Evolutionary conservation across 768 basidiomycete genomes (phyloP), one percentile per base, ranked within the genome.

Genomic region (Tremella mesenterica): DNA sequence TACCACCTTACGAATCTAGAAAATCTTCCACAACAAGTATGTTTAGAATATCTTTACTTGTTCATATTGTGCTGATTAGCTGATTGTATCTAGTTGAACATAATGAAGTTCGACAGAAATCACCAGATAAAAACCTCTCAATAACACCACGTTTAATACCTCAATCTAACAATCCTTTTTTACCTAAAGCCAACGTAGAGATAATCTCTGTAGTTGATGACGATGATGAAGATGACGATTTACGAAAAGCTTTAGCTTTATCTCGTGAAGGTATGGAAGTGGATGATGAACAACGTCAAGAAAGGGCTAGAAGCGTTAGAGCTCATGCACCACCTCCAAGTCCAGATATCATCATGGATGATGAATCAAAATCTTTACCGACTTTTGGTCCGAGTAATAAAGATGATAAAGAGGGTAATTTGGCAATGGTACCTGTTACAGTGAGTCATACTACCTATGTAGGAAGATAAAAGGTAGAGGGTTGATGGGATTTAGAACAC

Each of bases 311-410:
- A 28, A 60, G 57, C 23, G 53, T 65, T 3, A 47, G 66, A 45
- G 66, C 66, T 27, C 61, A 60, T 12, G 61, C 57, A 10, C 66
- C 66, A 6, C 66, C 66, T 6, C 66, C 66, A 4, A 63, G 61
- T 39, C 66, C 66, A 0, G 52, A 63, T 2, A 41, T 34, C 27
- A 52, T 57, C 2, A 46, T 25, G 30, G 47, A 52, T 3, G 54
- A 58, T 18, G 49, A 45, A 14, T 50, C 59, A 8, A 27, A 27
- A 7, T 20, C 44, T 12, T 53, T 26, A 8, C 53, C 58, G 21
- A 21, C 63, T 5, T 68, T 68, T 52, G 66, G 66, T 21, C 66
- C 66, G 10, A 68, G 61, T 47, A 50, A 60, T 5, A 68, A 63
- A 54, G 54, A 58, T 16, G 66, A 59, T 38, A 52, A 56, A 20